phyloP scores from a whole-genome alignment of 768 basidiomycete species.

The Phylloporus sp. region DNA sequence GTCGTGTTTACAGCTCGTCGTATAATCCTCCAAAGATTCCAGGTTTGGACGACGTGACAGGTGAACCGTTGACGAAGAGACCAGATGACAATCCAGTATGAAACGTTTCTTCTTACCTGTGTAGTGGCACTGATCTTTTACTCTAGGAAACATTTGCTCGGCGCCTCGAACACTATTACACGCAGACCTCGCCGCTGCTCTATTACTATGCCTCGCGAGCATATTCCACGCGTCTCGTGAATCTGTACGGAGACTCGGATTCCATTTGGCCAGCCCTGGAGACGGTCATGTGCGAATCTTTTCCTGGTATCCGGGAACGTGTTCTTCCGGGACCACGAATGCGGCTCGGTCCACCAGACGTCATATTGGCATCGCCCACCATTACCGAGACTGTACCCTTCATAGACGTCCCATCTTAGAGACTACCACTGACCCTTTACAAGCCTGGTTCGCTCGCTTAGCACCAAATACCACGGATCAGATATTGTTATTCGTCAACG shows the following conservation, averaged over 20 bases:
- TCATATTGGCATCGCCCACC: conserved; percentile 10
- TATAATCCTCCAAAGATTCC: conserved; percentile 78
- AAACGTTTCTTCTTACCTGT: conserved; percentile 6
- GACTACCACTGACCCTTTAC: background rate
- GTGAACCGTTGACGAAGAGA: conserved; percentile 73
- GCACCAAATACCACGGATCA: conserved; percentile 4
- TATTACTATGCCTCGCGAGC: conserved; percentile 54
- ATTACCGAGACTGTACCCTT: conserved; percentile 8
- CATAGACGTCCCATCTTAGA: conserved; percentile 9
- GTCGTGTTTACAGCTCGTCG: conserved; percentile 80
- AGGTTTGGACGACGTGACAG: conserved; percentile 80
- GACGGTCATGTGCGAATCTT: conserved; percentile 44
- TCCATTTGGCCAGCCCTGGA: conserved; percentile 84
- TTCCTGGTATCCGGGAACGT: conserved; percentile 53
- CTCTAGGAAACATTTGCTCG: conserved; percentile 69
- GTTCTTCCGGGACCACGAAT: conserved; percentile 19
- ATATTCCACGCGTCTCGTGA: conserved; percentile 44
- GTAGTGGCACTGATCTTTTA: conserved; percentile 6
- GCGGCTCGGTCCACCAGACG: conserved; percentile 16
- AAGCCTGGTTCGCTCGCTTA: conserved; percentile 9
- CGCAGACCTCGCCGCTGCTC: conserved; percentile 72
- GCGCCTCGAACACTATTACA: conserved; percentile 71
- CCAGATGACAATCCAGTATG: conserved; percentile 84
- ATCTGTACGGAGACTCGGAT: conserved; percentile 65
- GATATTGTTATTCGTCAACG: conserved; percentile 12